Percentiles rank a stretch among this genome's conserved stretches.
These are phyloP conservation scores for Lipomyces spencermartinsiae DNA, from an alignment of 805 yeast genomes.

Conservation along the genomic window DNA sequence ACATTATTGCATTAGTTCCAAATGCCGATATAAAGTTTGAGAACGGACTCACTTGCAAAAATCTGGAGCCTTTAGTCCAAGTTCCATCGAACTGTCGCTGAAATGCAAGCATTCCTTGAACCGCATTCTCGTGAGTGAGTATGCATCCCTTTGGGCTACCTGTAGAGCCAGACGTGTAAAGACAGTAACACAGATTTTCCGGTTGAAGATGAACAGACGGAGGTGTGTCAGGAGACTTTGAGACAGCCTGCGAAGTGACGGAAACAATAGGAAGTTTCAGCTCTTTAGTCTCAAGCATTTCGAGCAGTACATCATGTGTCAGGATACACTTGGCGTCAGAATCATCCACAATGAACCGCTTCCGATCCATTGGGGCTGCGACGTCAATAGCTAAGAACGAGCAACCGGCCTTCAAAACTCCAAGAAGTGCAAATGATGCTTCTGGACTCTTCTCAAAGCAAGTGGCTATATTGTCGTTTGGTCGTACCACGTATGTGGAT, in stretches of 20 bases:
- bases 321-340: conserved; percentile 34
- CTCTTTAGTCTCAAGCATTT: neutral
- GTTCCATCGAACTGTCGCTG: conserved; percentile 34
- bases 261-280: conserved; percentile 18
- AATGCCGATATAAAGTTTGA: conserved; percentile 7
- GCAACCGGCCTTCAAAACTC: conserved; percentile 40
- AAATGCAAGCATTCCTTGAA: conserved; percentile 42
- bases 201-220: conserved; percentile 15
- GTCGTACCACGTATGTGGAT: conserved; percentile 4
- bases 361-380: conserved; percentile 39
- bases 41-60: conserved; percentile 25
- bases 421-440: conserved; percentile 40
- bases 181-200: conserved; percentile 36
- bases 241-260: conserved; percentile 5
- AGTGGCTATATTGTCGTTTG: conserved; percentile 31
- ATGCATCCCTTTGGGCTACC: conserved; percentile 43
- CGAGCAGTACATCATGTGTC: conserved; percentile 22
- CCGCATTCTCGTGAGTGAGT: conserved; percentile 41
- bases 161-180: conserved; percentile 44
- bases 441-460: conserved; percentile 41
- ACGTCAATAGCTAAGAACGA: conserved; percentile 40
- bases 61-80: conserved; percentile 27
- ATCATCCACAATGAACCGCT: conserved; percentile 35
- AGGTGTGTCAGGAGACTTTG: neutral
- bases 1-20: neutral